Evolutionary conservation across 176 grass and related monocot species (phyloP).

Genomic region (Phragmites australis): DNA sequence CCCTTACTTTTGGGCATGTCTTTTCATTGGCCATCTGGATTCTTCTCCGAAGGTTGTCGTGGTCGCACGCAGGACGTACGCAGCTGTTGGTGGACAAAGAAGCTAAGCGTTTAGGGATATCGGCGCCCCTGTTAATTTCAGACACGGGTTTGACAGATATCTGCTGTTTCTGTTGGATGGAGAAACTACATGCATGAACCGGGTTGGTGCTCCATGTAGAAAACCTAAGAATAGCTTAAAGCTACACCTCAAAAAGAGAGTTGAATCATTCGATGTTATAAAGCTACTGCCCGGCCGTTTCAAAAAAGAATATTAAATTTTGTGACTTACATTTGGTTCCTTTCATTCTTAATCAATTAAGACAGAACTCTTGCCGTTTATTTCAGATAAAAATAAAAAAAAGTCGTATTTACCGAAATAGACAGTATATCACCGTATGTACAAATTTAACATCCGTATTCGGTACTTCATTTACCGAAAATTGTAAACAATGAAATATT

Average conservation of each 20-base stretch:
- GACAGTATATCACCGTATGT: too few relatives aligned
- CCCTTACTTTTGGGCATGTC: not conserved
- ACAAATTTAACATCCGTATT: too few relatives aligned
- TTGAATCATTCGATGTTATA: not conserved
- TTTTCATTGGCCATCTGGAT: not conserved
- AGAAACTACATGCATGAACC: slow-evolving; percentile 35
- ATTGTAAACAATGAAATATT: too few relatives aligned
- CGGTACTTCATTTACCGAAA: too few relatives aligned
- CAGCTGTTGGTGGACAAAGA: not conserved
- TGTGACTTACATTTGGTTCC: too few relatives aligned
- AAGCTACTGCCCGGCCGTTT: too few relatives aligned
- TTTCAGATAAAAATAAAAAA: too few relatives aligned
- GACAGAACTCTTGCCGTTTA: too few relatives aligned
- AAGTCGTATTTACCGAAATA: too few relatives aligned
- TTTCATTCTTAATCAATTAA: too few relatives aligned
- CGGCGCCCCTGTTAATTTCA: slow-evolving; percentile 46
- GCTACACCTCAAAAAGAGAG: not conserved
- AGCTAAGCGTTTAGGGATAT: not conserved
- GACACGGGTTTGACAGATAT: slow-evolving; percentile 43
- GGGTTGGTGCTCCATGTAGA: not conserved
- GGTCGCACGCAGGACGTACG: slow-evolving; percentile 21
- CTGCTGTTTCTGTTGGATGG: not conserved
- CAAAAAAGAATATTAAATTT: too few relatives aligned
- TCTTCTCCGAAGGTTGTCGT: slow-evolving; percentile 1
- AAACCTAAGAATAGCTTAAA: slow-evolving; percentile 13